A percentile compares a stretch with the other conserved stretches of the same genome.
Conservation (phyloP, 108 stramenopile genomes). For the Conticribra guillardii region DNA sequence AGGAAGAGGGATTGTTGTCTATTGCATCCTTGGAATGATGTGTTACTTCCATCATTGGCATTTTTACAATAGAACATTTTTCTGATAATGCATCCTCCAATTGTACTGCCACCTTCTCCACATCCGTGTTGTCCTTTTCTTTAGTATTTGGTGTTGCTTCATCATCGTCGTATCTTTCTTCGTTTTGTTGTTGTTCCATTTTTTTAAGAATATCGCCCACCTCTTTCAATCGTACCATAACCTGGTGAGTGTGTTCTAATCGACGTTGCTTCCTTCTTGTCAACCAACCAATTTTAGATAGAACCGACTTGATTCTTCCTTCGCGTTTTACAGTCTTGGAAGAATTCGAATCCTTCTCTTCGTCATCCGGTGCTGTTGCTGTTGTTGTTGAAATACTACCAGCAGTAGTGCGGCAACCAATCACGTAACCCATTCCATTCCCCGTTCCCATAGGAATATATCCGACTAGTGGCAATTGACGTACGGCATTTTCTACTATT, state of each 20-base stretch:
- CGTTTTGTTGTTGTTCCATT: slow-evolving; percentile 11
- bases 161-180: neutral
- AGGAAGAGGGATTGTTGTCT: too few species aligned
- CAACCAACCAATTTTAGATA: slow-evolving; percentile 19
- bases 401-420: slow-evolving; percentile 46
- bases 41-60: slow-evolving; percentile 66
- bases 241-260: slow-evolving; percentile 8
- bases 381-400: slow-evolving; percentile 4
- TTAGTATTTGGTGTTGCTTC: neutral
- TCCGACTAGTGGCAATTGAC: slow-evolving; percentile 54
- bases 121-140: neutral
- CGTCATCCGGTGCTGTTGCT: neutral
- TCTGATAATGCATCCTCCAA: neutral
- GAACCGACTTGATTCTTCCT: slow-evolving; percentile 1
- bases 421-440: slow-evolving; percentile 69
- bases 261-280: slow-evolving; percentile 9
- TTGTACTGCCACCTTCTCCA: too few species aligned
- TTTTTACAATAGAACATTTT: slow-evolving; percentile 54
- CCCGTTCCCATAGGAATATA: slow-evolving; percentile 78
- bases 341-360: neutral
- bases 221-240: slow-evolving; percentile 34
- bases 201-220: slow-evolving; percentile 8
- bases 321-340: neutral
- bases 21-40: slow-evolving; percentile 19
- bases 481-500: slow-evolving; percentile 36